A percentile compares a stretch with the other conserved stretches of the same genome.
These are phyloP conservation scores for Dendrostoma leiphaemia DNA, from an alignment of 2,329 filamentous ascomycete species.

Conservation along the genomic window DNA sequence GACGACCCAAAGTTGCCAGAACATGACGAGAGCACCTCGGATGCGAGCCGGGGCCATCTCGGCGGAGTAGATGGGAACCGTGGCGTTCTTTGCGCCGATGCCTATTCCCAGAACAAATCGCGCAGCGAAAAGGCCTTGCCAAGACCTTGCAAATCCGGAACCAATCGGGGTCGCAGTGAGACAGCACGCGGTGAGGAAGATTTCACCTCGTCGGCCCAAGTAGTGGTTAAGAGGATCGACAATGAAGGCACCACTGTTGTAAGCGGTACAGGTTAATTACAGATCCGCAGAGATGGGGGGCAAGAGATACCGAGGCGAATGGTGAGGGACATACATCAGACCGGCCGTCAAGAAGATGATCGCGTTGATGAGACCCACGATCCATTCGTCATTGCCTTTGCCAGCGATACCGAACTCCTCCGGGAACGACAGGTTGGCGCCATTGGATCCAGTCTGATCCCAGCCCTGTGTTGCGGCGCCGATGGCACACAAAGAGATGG, in stretches of 20 bases:
- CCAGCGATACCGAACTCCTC: conserved; percentile 46
- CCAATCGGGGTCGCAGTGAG: conserved; percentile 69
- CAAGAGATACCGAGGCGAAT: conserved; percentile 18
- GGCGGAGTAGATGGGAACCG: conserved; percentile 17
- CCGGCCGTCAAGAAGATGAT: conserved; percentile 51
- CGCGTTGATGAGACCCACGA: conserved; percentile 67
- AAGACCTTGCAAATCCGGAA: conserved; percentile 68
- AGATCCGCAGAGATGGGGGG: background rate
- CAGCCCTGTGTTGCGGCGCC: conserved; percentile 53
- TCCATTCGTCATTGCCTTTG: conserved; percentile 33
- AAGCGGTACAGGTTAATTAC: background rate
- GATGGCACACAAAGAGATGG: conserved; percentile 55
- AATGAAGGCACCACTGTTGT: conserved; percentile 40
- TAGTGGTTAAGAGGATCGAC: conserved; percentile 48
- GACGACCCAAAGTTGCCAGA: conserved; percentile 19
- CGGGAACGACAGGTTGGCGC: conserved; percentile 62
- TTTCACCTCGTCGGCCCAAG: conserved; percentile 54
- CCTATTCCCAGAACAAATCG: conserved; percentile 45
- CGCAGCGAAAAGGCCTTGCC: conserved; percentile 68
- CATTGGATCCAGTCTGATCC: conserved; percentile 33
- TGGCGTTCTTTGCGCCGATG: conserved; percentile 17
- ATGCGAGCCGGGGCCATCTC: conserved; percentile 17
- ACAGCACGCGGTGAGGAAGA: conserved; percentile 74
- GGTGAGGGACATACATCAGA: conserved; percentile 55
- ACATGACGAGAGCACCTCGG: conserved; percentile 18